Base-by-base conservation (phyloP, 768 basidiomycete species). In the Gloeostereum incarnatum region DNA sequence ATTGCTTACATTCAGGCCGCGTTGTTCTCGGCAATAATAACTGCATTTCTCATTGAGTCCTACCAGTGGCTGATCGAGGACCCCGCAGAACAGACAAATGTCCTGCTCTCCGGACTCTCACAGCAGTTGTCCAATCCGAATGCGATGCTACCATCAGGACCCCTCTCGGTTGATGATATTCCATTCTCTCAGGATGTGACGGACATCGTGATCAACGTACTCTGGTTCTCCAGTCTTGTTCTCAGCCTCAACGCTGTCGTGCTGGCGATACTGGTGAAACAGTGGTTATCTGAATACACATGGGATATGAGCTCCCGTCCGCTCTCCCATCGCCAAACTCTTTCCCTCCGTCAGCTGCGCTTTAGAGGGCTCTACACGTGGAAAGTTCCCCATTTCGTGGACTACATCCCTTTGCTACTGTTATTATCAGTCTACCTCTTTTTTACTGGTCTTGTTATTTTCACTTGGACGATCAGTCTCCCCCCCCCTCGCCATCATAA, bases 251-350 rank as follows among this genome's bases (percentile, higher is more conserved):
- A 44, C 17, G 41, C 46, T 7, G 51, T 45, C 14, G 37, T 52
- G 30, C 37, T 44, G 32, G 46, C 49, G n/a, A 49, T 49, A 33
- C 44, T 53, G 21, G 46, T 46, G 19, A 51, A 53, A 31, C 51
- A 53, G 27, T 53, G 52, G 52, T 36, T 50, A 9, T 41, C 39
- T 6, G 45, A 41, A 36, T 51, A 50, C 36, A 41, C 40, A 2
- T 41, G 42, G 42, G 42, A 36, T 26, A 32, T 43, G 24, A 37
- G 35, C 26, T 43, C 42, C 25, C 42, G 36, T 35, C 36, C 36
- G 32, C 35, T 33, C 14, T 38, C 43, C 14, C 38, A 35, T 27
- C 42, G 34, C 31, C 33, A 43, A 27, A 38, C 38, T 35, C 24
- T 43, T 16, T 35, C 42, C 19, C 31, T 43, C 27, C 46, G 48